Base-by-base conservation (phyloP, 768 basidiomycete species). In the Lactarius akahatsu region DNA sequence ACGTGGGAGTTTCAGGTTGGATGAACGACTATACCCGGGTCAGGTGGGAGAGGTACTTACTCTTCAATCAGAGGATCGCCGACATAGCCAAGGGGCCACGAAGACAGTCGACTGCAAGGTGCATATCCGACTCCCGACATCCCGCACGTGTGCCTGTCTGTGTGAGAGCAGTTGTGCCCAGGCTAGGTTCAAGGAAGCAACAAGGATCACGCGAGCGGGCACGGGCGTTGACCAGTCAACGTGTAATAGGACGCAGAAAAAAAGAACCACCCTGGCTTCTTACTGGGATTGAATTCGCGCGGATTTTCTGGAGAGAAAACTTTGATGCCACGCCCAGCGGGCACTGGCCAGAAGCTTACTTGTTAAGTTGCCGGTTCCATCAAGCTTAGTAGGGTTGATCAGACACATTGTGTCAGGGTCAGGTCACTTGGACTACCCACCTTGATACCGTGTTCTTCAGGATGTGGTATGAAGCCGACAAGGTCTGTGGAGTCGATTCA, bases 171-270 rank as follows among this genome's bases (percentile, higher is more conserved):
- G 36, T 26, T 15, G 38, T 40, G 16, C 15, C 36, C 56, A 15
- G 13, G 50, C 45, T 55, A 13, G 52, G 62, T 32, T 23, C 58
- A 54, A 23, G n/a, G 10, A 20, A 45, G 41, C 20, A 63, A 56
- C 38, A 47, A 54, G 66, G 58, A 57, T 63, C 66, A 67, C 66
- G 59, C 62, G 62, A 67, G 47, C 23, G 26, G 41, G 47, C 23
- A 52, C 20, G 47, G 38, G 61, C 61, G 18, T 26, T 67, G 7
- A 10, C 50, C 61, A 43, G 63, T 59, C 57, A 57, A 61, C 55
- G 56, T 34, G 34, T n/a, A 26, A 23, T 45, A 57, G 57, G 40
- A 40, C 1, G 52, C 40, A n/a, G 34, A 34, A 52, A 32, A 61
- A 60, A 36, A 34, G 60, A 57, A 62, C 38, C 45, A 54, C 57